These are phyloP conservation scores for Calonectria fujianensis DNA, from an alignment of 2,329 filamentous ascomycete species.

Conservation along the genomic window DNA sequence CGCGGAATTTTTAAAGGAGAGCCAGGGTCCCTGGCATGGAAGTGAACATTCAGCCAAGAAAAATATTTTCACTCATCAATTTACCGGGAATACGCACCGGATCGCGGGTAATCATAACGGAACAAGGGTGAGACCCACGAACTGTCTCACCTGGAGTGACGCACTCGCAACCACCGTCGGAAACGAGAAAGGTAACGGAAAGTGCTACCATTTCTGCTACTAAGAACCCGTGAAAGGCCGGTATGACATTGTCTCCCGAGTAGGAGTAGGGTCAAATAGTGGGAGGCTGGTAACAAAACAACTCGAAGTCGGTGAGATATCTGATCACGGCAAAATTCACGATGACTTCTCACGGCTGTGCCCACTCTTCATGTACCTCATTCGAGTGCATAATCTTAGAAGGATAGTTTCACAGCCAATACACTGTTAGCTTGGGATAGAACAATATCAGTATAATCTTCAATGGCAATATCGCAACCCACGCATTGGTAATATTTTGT, in stretches of 20 bases:
- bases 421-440: too few relatives aligned
- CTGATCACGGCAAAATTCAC: not conserved
- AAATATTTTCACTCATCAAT: not conserved
- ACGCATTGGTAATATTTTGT: too few relatives aligned
- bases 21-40: not conserved
- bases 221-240: not conserved
- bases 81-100: not conserved
- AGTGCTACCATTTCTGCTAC: not conserved
- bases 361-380: not conserved
- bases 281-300: too few relatives aligned
- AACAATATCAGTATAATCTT: too few relatives aligned
- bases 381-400: not conserved
- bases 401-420: too few relatives aligned
- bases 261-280: not conserved
- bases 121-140: not conserved
- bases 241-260: too few relatives aligned
- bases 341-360: not conserved
- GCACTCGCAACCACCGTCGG: slow-evolving; percentile 8
- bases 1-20: not conserved
- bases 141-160: not conserved
- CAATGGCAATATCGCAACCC: too few relatives aligned
- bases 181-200: not conserved
- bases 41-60: not conserved
- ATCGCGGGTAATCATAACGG: slow-evolving; percentile 2
- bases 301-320: not conserved